Percentiles rank a stretch among this genome's conserved stretches.
phyloP scores from a whole-genome alignment of 2,329 filamentous ascomycete genomes.

The Alternaria brassicicola region DNA sequence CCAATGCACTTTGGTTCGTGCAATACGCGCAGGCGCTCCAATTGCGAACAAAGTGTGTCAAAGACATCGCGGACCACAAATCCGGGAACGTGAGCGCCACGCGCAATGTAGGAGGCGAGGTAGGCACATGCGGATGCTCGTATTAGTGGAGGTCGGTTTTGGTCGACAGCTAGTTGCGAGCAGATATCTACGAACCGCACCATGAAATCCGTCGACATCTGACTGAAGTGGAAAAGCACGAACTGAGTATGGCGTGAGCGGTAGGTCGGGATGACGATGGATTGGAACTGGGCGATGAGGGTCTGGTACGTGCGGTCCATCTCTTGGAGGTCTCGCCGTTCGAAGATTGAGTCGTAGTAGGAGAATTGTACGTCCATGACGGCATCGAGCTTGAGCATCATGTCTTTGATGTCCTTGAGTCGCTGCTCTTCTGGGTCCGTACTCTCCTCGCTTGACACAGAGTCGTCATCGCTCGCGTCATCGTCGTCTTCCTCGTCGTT shows the following conservation, averaged over 20 bases:
- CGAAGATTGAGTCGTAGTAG: slow-evolving; percentile 77
- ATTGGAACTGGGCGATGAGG: slow-evolving; percentile 83
- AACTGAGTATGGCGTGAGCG: slow-evolving; percentile 95
- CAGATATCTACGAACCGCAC: slow-evolving; percentile 83
- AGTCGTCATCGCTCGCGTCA: slow-evolving; percentile 71
- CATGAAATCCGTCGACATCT: slow-evolving; percentile 76
- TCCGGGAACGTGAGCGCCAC: slow-evolving; percentile 79
- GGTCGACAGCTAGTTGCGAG: slow-evolving; percentile 73
- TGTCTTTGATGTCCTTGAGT: slow-evolving; percentile 76
- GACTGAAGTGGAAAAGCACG: slow-evolving; percentile 92
- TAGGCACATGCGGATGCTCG: slow-evolving; percentile 90
- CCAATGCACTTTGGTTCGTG: slow-evolving; percentile 78
- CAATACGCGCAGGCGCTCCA: slow-evolving; percentile 74
- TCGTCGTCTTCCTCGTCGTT: slow-evolving; percentile 55
- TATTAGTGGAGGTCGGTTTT: slow-evolving; percentile 66
- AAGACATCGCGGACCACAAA: slow-evolving; percentile 83
- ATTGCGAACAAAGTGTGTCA: slow-evolving; percentile 74
- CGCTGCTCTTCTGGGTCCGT: slow-evolving; percentile 63
- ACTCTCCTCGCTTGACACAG: slow-evolving; percentile 69
- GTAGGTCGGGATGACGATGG: slow-evolving; percentile 87
- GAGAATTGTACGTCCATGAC: slow-evolving; percentile 88
- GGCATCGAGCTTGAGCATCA: slow-evolving; percentile 88
- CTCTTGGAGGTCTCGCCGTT: slow-evolving; percentile 66
- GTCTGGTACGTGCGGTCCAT: slow-evolving; percentile 77
- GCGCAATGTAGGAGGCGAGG: slow-evolving; percentile 90